phyloP scores from a whole-genome alignment of 2,329 filamentous ascomycete species.

The Xylaria sp. region DNA sequence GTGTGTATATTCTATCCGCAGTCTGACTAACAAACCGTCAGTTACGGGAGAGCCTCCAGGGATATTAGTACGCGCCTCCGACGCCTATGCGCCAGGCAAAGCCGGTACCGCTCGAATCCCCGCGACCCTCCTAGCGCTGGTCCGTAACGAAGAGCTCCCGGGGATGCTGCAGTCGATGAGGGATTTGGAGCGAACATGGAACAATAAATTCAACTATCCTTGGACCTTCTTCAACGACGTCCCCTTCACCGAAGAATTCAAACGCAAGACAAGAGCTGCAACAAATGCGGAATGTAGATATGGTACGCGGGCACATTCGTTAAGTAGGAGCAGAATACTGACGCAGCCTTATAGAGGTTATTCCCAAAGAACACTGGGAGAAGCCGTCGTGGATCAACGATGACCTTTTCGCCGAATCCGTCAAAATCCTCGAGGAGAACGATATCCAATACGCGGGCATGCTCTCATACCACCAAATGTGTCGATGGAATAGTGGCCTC shows the following conservation, averaged over 20 bases:
- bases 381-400: conserved; percentile 91
- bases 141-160: conserved; percentile 88
- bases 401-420: conserved; percentile 85
- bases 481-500: conserved; percentile 96
- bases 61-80: conserved; percentile 74
- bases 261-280: conserved; percentile 77
- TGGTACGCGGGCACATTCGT: conserved; percentile 61
- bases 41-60: conserved; percentile 87
- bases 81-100: conserved; percentile 81
- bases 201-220: conserved; percentile 98
- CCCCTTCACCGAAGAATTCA: conserved; percentile 94
- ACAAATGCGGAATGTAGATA: conserved; percentile 92
- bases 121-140: conserved; percentile 89
- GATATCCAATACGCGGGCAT: conserved; percentile 90
- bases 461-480: conserved; percentile 98
- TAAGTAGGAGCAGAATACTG: conserved; percentile 41
- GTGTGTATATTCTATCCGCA: neutral
- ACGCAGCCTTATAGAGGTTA: conserved; percentile 70
- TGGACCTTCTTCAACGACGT: conserved; percentile 99
- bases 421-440: conserved; percentile 82
- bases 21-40: conserved; percentile 51
- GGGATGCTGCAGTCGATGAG: conserved; percentile 88
- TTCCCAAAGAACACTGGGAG: conserved; percentile 96
- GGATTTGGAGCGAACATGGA: conserved; percentile 95
- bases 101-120: conserved; percentile 85